These are phyloP conservation scores for Candida rishiriensis DNA, from an alignment of 805 yeast species.

Conservation along the genomic window DNA sequence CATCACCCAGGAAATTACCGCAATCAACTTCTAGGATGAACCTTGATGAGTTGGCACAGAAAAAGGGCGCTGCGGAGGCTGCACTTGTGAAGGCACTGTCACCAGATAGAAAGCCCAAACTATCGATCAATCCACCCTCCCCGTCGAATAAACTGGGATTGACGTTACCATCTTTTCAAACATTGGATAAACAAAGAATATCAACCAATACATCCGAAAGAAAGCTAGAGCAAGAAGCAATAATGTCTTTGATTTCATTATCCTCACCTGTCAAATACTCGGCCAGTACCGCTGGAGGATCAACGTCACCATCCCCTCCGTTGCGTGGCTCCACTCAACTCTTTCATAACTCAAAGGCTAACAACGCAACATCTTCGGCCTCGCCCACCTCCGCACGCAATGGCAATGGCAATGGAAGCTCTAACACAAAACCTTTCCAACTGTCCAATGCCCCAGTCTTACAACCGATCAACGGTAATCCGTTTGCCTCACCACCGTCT, in stretches of 20 bases:
- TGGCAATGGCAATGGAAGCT: neutral
- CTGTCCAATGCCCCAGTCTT: neutral
- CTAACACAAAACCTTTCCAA: neutral
- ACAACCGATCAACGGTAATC: neutral
- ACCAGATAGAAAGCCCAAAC: slow-evolving; percentile 16
- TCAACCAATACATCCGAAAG: slow-evolving; percentile 16
- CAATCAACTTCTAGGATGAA: slow-evolving; percentile 11
- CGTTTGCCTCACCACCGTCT: neutral
- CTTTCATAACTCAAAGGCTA: neutral
- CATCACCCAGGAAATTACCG: slow-evolving; percentile 12
- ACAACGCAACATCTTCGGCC: neutral
- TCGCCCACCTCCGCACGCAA: neutral
- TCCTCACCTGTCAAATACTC: slow-evolving; percentile 43
- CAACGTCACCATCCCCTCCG: slow-evolving; percentile 17
- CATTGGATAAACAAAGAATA: neutral
- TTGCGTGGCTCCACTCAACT: slow-evolving; percentile 3
- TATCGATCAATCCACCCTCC: slow-evolving; percentile 5
- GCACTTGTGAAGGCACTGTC: slow-evolving; percentile 23
- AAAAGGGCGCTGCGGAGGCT: slow-evolving; percentile 22
- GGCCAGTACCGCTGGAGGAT: slow-evolving; percentile 14
- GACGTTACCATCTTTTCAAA: neutral
- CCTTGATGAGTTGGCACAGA: slow-evolving; percentile 29
- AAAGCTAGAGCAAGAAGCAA: slow-evolving; percentile 49
- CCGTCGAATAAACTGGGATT: neutral
- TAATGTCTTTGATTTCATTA: slow-evolving; percentile 49